Conservation (phyloP, 805 yeast genomes). For the Ascoidea rubescens region DNA sequence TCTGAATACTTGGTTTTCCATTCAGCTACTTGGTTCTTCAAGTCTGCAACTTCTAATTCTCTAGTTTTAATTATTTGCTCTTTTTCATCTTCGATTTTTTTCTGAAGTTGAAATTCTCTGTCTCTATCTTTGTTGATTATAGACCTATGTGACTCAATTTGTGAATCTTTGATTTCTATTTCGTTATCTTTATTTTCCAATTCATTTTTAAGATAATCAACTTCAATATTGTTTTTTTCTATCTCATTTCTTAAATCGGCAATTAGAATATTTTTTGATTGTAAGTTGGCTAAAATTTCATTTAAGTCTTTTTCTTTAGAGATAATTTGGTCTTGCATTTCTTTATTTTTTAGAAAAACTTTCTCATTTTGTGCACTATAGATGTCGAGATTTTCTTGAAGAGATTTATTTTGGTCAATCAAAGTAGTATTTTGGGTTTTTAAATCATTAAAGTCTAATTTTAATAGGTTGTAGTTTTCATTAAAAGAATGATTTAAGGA, state of each 20-base stretch:
- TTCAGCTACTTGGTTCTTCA: slow-evolving; percentile 23
- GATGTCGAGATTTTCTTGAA: no score
- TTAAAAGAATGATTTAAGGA: not conserved
- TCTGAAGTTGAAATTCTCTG: not conserved
- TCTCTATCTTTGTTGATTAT: not conserved
- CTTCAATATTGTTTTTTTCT: not conserved
- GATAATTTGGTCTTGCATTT: no score
- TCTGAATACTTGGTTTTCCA: slow-evolving; percentile 42
- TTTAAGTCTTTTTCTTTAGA: no score
- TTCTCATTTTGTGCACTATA: no score
- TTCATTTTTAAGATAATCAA: slow-evolving; percentile 5
- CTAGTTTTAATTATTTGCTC: not conserved
- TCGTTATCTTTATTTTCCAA: slow-evolving; percentile 2
- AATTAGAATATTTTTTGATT: no score
- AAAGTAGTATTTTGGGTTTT: no score
- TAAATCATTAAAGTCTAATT: no score
- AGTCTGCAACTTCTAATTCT: slow-evolving; percentile 18
- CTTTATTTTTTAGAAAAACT: no score
- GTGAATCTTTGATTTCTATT: not conserved
- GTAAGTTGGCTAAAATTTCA: no score
- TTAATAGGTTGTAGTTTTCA: no score
- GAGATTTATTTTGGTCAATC: no score
- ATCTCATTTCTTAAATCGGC: not conserved
- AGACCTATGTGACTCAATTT: not conserved
- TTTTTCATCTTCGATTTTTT: not conserved